A percentile compares a stretch with the other conserved stretches of the same genome.
Conservation (phyloP, 2,329 filamentous ascomycete species). For the Ploettnerulaceae sp. region DNA sequence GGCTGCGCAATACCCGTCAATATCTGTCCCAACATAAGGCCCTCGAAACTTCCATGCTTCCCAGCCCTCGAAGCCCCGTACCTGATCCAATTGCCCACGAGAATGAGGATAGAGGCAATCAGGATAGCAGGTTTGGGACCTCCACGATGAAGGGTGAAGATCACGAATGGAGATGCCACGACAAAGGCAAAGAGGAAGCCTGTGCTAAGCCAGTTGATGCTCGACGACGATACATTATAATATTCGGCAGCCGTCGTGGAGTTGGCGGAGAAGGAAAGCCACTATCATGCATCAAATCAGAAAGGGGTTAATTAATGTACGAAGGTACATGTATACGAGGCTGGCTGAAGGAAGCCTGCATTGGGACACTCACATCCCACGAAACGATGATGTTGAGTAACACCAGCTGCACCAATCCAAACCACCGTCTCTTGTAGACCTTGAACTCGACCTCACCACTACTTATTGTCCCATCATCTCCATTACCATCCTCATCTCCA, state of each 20-base stretch:
- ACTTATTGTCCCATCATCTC: slow-evolving; percentile 3
- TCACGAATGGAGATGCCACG: slow-evolving; percentile 62
- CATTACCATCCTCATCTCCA: slow-evolving; percentile 6
- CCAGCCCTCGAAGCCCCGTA: slow-evolving; percentile 62
- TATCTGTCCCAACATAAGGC: slow-evolving; percentile 88
- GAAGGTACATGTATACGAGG: slow-evolving; percentile 5
- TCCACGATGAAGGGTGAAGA: slow-evolving; percentile 70
- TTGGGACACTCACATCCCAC: slow-evolving; percentile 77
- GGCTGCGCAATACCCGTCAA: slow-evolving; percentile 85
- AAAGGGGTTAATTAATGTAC: too few relatives aligned
- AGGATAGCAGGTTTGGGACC: slow-evolving; percentile 78
- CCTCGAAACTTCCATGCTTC: slow-evolving; percentile 59
- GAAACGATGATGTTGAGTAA: slow-evolving; percentile 89
- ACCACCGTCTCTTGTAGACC: slow-evolving; percentile 83
- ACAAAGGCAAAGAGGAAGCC: slow-evolving; percentile 83
- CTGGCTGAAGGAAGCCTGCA: slow-evolving; percentile 5
- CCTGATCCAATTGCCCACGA: slow-evolving; percentile 87
- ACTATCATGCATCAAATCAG: slow-evolving; percentile 53
- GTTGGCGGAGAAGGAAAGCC: slow-evolving; percentile 87
- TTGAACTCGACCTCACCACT: slow-evolving; percentile 36
- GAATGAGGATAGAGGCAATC: slow-evolving; percentile 63
- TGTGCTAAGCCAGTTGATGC: slow-evolving; percentile 91
- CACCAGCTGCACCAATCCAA: slow-evolving; percentile 77
- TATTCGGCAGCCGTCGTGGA: slow-evolving; percentile 68
- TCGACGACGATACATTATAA: slow-evolving; percentile 67